These are phyloP conservation scores for Pythium dissimile DNA, from an alignment of 352 stramenopile species.

Conservation along the genomic window DNA sequence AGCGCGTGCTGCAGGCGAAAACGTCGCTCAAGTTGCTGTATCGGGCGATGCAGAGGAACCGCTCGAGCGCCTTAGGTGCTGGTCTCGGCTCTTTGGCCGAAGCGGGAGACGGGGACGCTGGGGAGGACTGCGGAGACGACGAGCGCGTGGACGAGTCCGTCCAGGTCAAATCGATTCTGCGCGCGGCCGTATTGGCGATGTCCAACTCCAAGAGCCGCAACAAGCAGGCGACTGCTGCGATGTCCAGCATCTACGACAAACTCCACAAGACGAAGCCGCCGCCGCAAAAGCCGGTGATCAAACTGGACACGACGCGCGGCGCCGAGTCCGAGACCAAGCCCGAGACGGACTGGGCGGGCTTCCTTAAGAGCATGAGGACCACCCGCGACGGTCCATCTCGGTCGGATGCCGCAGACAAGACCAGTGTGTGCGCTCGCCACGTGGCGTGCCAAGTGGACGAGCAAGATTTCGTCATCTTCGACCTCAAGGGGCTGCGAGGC, in stretches of 20 bases:
- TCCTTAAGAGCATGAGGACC: conserved; percentile 22
- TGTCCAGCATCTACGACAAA: conserved; percentile 41
- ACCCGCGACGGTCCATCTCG: conserved; percentile 5
- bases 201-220: conserved; percentile 53
- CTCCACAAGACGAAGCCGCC: conserved; percentile 11
- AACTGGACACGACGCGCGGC: not conserved
- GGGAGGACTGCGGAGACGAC: not conserved
- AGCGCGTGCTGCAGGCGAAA: conserved; percentile 48
- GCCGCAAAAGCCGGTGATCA: conserved; percentile 10
- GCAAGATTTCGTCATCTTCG: conserved; percentile 29
- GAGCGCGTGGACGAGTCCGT: conserved; percentile 18
- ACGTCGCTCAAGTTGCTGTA: conserved; percentile 67
- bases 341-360: conserved; percentile 23
- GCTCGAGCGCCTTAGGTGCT: not conserved
- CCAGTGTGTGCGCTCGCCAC: conserved; percentile 22
- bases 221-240: conserved; percentile 30
- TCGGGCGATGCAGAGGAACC: conserved; percentile 31
- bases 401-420: not conserved
- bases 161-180: conserved; percentile 54
- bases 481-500: conserved; percentile 24
- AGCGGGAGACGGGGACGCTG: not conserved
- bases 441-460: conserved; percentile 40
- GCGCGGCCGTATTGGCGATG: conserved; percentile 62
- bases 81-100: conserved; percentile 7
- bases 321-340: not conserved